Conservation (phyloP, 1,284 basidiomycete genomes). For the Trichosporon coremiiforme region DNA sequence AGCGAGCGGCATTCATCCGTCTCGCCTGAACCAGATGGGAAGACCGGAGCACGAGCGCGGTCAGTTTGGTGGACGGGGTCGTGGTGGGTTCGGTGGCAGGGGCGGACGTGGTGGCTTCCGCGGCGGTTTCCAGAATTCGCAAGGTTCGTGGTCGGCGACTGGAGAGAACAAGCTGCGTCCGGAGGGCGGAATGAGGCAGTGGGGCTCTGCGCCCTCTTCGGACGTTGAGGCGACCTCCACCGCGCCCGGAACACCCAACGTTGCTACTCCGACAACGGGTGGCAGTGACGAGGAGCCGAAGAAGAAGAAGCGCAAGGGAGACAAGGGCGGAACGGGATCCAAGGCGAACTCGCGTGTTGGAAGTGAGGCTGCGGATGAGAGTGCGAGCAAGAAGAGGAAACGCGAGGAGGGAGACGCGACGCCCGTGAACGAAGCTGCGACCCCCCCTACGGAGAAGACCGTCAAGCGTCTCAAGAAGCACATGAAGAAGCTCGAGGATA, state of each 20-base stretch:
- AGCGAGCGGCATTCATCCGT: constrained; percentile 46
- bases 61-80: constrained; percentile 27
- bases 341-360: constrained; percentile 54
- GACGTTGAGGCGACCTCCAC: constrained; percentile 22
- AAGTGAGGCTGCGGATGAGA: constrained; percentile 42
- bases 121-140: constrained; percentile 6
- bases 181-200: constrained; percentile 50
- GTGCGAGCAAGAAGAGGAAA: constrained; percentile 53
- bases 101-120: constrained; percentile 27
- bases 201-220: constrained; percentile 46
- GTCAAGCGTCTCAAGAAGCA: constrained; percentile 50
- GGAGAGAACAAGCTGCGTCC: constrained; percentile 45
- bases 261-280: too few relatives aligned
- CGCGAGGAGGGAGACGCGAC: constrained; percentile 30
- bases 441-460: constrained; percentile 37
- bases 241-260: too few relatives aligned
- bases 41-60: constrained; percentile 8
- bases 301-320: constrained; percentile 53
- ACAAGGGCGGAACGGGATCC: constrained; percentile 54
- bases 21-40: constrained; percentile 33
- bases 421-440: constrained; percentile 17
- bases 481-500: constrained; percentile 40
- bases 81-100: constrained; percentile 25
- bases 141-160: constrained; percentile 25
- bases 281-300: constrained; percentile 38